Evolutionary conservation across 2,329 filamentous ascomycete genomes (phyloP).

Genomic region (Macrophomina tecta): DNA sequence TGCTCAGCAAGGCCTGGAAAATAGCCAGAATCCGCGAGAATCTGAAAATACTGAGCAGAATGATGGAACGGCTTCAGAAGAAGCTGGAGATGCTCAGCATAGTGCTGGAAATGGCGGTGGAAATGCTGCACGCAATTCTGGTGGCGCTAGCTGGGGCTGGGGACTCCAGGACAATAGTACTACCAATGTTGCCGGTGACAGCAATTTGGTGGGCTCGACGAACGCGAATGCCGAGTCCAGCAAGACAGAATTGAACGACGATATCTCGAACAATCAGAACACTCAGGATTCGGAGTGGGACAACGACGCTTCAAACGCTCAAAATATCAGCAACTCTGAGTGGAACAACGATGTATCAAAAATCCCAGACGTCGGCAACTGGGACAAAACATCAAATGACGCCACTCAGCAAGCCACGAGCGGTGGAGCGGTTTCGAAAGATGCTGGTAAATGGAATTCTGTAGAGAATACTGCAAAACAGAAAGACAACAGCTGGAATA

Average conservation of each 20-base stretch:
- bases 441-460: neutral
- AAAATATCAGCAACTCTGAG: neutral
- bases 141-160: no score
- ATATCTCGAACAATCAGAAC: neutral
- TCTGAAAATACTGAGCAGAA: neutral
- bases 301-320: no score
- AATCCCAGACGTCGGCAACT: neutral
- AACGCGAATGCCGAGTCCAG: neutral
- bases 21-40: no score
- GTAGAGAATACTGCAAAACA: neutral
- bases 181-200: neutral
- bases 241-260: neutral
- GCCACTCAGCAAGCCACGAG: neutral
- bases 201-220: neutral
- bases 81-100: neutral
- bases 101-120: no score
- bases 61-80: neutral
- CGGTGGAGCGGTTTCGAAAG: neutral
- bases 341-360: no score
- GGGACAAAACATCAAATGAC: neutral
- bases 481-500: neutral
- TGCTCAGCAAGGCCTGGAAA: neutral
- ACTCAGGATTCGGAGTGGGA: neutral
- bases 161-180: neutral
- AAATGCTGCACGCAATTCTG: no score